phyloP scores from a whole-genome alignment of 495 filamentous ascomycete genomes.

The Hypoxylon crocopeplum region DNA sequence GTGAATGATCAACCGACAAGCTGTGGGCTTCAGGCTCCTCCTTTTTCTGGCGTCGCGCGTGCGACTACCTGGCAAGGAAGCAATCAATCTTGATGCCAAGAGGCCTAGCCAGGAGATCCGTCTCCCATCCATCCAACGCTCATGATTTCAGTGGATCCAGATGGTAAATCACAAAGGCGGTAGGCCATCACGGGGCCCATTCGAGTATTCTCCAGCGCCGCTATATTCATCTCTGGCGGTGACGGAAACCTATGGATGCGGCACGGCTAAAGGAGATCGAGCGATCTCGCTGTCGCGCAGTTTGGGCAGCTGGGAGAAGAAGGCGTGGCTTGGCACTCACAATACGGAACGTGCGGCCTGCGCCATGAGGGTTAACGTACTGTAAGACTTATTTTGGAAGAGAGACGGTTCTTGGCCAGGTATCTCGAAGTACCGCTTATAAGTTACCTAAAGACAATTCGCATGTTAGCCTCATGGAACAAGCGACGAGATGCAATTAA shows the following conservation, averaged over 20 bases:
- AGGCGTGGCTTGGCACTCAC: slow-evolving; percentile 8
- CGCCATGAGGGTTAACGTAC: neutral
- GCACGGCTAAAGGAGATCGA: no score
- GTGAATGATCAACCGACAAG: slow-evolving; percentile 21
- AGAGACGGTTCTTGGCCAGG: neutral
- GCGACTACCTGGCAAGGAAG: slow-evolving; percentile 12
- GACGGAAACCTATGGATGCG: no score
- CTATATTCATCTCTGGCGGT: neutral
- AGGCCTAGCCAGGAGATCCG: slow-evolving; percentile 13
- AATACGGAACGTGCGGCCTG: neutral
- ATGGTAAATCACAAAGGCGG: slow-evolving; percentile 3
- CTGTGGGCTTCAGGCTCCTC: slow-evolving; percentile 14
- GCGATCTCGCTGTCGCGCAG: no score
- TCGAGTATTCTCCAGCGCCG: slow-evolving; percentile 4
- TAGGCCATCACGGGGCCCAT: slow-evolving; percentile 5
- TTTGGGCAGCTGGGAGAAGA: neutral
- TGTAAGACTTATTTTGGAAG: neutral
- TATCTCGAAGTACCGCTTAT: slow-evolving; percentile 13
- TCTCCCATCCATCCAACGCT: slow-evolving; percentile 13
- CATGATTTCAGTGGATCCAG: slow-evolving; percentile 25
- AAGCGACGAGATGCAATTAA: neutral
- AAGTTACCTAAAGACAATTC: neutral
- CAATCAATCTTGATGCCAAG: slow-evolving; percentile 34
- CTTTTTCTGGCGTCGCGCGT: slow-evolving; percentile 12
- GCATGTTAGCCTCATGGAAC: slow-evolving; percentile 28